Percentiles rank a stretch among this genome's conserved stretches.
Evolutionary conservation across 306 rosid genomes (phyloP).

Genomic region (Acmispon strigosus): DNA sequence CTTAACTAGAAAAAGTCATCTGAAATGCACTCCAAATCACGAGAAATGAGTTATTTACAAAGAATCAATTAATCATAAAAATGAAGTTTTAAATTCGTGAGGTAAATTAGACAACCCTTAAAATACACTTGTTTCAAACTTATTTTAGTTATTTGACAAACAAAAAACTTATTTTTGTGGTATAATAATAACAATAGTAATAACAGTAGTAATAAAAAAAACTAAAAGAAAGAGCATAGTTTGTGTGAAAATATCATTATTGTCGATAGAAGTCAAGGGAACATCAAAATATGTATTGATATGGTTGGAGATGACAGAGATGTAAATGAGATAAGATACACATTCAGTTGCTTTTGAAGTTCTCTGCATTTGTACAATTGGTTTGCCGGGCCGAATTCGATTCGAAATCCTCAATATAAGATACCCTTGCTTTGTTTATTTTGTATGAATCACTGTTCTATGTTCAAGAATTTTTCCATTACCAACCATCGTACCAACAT

Average conservation of each 20-base stretch:
- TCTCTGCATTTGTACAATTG: conserved; percentile 8
- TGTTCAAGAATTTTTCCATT: conserved; percentile 27
- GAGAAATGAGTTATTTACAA: too few species aligned
- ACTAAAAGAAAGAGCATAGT: neutral
- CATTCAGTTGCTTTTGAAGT: conserved; percentile 12
- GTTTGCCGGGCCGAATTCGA: conserved; percentile 33
- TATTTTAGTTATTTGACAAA: too few species aligned
- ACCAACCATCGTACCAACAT: conserved; percentile 11
- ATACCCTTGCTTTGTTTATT: conserved; percentile 27
- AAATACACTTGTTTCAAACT: too few species aligned
- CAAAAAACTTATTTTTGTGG: too few species aligned
- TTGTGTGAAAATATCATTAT: conserved; percentile 1
- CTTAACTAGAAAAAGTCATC: too few species aligned
- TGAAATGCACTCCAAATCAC: too few species aligned
- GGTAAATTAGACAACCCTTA: too few species aligned
- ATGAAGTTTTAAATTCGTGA: too few species aligned
- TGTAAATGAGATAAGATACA: conserved; percentile 4
- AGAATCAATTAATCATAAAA: too few species aligned
- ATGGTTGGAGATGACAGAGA: conserved; percentile 10
- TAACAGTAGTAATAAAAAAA: too few species aligned
- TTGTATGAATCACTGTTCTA: conserved; percentile 17
- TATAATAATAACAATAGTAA: too few species aligned
- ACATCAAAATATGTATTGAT: conserved; percentile 21
- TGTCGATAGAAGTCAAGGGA: conserved; percentile 18
- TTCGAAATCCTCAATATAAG: conserved; percentile 21